Evolutionary conservation across 768 basidiomycete genomes (phyloP).

Genomic region (Panus rudis): DNA sequence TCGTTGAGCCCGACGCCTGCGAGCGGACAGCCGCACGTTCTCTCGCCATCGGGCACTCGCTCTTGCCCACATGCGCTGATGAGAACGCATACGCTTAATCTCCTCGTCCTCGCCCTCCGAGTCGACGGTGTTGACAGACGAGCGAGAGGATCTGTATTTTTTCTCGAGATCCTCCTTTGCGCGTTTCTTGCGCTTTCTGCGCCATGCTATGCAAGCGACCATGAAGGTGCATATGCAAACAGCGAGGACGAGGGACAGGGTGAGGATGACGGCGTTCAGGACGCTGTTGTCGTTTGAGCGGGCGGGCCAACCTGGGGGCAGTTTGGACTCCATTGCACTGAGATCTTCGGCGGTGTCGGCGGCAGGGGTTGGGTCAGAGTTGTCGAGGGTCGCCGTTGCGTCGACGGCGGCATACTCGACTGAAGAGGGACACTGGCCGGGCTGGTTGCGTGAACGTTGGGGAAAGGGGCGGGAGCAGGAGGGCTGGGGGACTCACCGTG

Average conservation of each 20-base stretch:
- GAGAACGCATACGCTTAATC: slow-evolving; percentile 36
- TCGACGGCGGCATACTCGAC: slow-evolving; percentile 51
- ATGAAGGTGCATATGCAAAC: slow-evolving; percentile 55
- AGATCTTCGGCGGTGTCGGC: background rate
- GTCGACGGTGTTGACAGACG: slow-evolving; percentile 28
- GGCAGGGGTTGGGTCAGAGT: slow-evolving; percentile 28
- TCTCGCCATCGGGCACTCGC: slow-evolving; percentile 67
- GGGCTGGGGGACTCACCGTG: slow-evolving; percentile 31
- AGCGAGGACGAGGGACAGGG: slow-evolving; percentile 57
- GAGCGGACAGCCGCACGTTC: slow-evolving; percentile 51
- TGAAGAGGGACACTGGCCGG: slow-evolving; percentile 16
- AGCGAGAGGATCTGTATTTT: slow-evolving; percentile 28
- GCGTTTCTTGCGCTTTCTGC: slow-evolving; percentile 34
- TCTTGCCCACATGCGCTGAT: slow-evolving; percentile 56
- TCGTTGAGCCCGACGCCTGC: slow-evolving; percentile 37
- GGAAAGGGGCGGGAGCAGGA: background rate
- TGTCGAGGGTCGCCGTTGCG: slow-evolving; percentile 18
- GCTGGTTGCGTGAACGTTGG: slow-evolving; percentile 9
- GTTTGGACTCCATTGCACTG: slow-evolving; percentile 3
- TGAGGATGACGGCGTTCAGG: slow-evolving; percentile 30
- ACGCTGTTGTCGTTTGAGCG: slow-evolving; percentile 10
- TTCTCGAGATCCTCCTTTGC: slow-evolving; percentile 46
- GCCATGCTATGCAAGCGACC: slow-evolving; percentile 54
- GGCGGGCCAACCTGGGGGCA: slow-evolving; percentile 17
- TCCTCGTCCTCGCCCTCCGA: slow-evolving; percentile 24